Conservation (phyloP, 169 alveolate species). For the Plasmodium gonderi region DNA sequence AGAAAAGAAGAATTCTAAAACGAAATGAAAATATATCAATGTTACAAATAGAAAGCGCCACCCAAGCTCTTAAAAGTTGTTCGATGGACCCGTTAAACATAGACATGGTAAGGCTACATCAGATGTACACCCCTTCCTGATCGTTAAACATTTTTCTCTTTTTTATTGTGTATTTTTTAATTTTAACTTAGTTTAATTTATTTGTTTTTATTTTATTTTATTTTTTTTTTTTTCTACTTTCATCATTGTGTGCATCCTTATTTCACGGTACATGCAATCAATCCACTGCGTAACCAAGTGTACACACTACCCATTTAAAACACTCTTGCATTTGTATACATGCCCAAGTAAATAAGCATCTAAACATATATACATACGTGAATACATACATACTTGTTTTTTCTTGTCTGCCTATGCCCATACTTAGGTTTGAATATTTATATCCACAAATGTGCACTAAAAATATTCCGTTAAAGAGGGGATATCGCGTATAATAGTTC, state of each 20-base stretch:
- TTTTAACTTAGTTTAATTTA: no score
- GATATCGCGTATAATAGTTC: neutral
- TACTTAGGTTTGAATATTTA: neutral
- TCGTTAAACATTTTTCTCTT: no score
- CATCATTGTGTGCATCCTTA: no score
- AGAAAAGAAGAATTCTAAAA: conserved; percentile 73
- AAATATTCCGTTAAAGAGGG: neutral
- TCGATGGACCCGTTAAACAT: conserved; percentile 57
- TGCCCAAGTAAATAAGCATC: neutral
- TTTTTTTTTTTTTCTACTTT: no score
- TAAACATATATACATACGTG: neutral
- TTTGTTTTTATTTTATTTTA: no score
- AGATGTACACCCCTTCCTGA: neutral
- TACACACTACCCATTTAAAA: no score
- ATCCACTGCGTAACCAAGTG: no score
- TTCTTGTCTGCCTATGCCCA: neutral
- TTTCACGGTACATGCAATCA: no score
- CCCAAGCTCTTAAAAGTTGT: conserved; percentile 47
- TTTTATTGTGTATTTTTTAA: no score
- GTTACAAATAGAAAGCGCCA: conserved; percentile 70
- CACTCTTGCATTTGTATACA: neutral
- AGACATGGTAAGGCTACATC: conserved; percentile 68
- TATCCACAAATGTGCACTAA: neutral
- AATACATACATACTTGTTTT: neutral
- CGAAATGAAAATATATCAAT: conserved; percentile 72